Percentiles rank a stretch among this genome's conserved stretches.
These are phyloP conservation scores for Lactarius deliciosus DNA, from an alignment of 768 basidiomycete genomes.

Conservation along the genomic window DNA sequence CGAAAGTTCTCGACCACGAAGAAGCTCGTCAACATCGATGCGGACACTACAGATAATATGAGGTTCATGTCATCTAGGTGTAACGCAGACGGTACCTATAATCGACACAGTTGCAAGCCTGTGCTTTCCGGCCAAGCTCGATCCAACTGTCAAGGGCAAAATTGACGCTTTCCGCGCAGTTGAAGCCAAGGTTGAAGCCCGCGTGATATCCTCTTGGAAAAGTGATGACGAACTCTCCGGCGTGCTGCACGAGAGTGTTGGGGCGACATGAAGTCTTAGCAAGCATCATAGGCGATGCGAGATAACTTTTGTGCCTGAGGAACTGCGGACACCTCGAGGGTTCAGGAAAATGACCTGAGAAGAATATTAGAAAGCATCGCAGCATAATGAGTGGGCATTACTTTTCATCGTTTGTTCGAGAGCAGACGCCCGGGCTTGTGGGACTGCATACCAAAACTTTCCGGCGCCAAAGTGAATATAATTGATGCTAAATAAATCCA, in stretches of 20 bases:
- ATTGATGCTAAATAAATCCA: slow-evolving; percentile 99
- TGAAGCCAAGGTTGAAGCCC: slow-evolving; percentile 94
- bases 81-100: slow-evolving; percentile 53
- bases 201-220: slow-evolving; percentile 95
- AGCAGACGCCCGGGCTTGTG: slow-evolving; percentile 75
- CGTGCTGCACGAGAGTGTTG: slow-evolving; percentile 87
- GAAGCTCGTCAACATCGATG: slow-evolving; percentile 88
- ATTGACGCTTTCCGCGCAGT: slow-evolving; percentile 96
- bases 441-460: slow-evolving; percentile 96
- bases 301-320: slow-evolving; percentile 93
- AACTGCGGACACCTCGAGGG: slow-evolving; percentile 87
- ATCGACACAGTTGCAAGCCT: slow-evolving; percentile 68
- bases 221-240: slow-evolving; percentile 96
- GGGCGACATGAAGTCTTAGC: slow-evolving; percentile 77
- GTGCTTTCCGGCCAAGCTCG: slow-evolving; percentile 80
- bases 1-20: slow-evolving; percentile 64
- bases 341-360: slow-evolving; percentile 81
- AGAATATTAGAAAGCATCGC: slow-evolving; percentile 1
- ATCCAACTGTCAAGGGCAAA: slow-evolving; percentile 96
- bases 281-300: slow-evolving; percentile 83
- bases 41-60: slow-evolving; percentile 60
- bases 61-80: not conserved
- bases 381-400: slow-evolving; percentile 34
- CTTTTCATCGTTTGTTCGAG: slow-evolving; percentile 92
- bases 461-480: slow-evolving; percentile 98